These are phyloP conservation scores for Cardamine occulta DNA, from an alignment of 345 rosid genomes.

Conservation along the genomic window DNA sequence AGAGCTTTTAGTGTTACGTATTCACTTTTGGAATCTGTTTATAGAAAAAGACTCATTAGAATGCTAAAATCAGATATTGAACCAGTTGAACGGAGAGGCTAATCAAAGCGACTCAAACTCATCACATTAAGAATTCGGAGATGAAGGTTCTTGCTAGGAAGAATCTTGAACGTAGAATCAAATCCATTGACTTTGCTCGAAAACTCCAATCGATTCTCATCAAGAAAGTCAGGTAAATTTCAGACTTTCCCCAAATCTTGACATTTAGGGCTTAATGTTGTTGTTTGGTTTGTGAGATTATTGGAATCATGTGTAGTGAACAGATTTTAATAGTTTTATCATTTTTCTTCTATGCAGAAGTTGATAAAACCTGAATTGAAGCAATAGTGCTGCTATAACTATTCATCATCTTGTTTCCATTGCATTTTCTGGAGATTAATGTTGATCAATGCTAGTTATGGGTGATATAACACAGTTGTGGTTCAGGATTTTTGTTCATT, in stretches of 20 bases:
- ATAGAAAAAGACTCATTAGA: too few relatives aligned
- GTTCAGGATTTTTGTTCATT: background rate
- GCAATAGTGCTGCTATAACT: constrained; percentile 2
- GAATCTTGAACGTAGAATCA: constrained; percentile 64
- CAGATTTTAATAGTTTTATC: background rate
- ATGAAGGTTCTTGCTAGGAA: constrained; percentile 86
- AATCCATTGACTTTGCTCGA: constrained; percentile 71
- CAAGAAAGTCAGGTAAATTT: constrained; percentile 66
- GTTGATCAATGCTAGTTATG: constrained; percentile 25
- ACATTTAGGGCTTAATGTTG: constrained; percentile 8
- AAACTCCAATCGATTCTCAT: constrained; percentile 79
- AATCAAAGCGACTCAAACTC: constrained; percentile 65
- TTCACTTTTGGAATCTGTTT: too few relatives aligned
- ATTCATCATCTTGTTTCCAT: constrained; percentile 24
- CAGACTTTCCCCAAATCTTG: background rate
- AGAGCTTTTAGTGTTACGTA: too few relatives aligned
- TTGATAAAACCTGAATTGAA: constrained; percentile 26
- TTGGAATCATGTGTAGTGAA: too few relatives aligned
- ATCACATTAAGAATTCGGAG: constrained; percentile 90
- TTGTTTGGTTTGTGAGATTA: background rate
- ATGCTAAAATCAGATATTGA: too few relatives aligned
- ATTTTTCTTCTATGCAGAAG: constrained; percentile 37
- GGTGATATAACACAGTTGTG: constrained; percentile 27
- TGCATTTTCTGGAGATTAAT: constrained; percentile 5
- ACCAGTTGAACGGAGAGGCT: constrained; percentile 92